Base-by-base conservation (phyloP, 352 stramenopile genomes). In the Globisporangium parvum region DNA sequence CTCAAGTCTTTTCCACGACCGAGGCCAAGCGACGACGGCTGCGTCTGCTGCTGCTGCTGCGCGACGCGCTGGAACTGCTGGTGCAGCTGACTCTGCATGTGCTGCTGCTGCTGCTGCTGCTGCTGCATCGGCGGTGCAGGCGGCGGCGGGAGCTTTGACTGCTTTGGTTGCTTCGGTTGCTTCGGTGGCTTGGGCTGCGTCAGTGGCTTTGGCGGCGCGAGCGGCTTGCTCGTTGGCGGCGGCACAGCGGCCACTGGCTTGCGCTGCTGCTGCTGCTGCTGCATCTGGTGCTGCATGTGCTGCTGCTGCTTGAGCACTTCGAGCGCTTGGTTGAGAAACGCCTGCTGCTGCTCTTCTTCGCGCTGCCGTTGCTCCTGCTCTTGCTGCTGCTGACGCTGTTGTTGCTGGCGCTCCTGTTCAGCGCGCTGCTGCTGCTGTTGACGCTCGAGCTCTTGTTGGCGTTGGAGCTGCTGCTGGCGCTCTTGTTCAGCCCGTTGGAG, bases 251-350 rank as follows among this genome's bases (percentile, higher is more conserved):
- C 31, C 31, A 37, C 31, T 14, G 31, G 10, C 31, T 37, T 37
- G 31, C 37, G 37, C 12, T 42, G 37, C 37, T 42, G 31, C 31
- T 37, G 31, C 31, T 42, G 12, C 12, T 41, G 37, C 10, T 41
- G 37, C 37, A 41, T 18, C 37, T 42, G 31, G 4, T 42, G 14
- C 14, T 28, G 55, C 14, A 35, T 28, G 18, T 37, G 33, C 23
- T 54, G 55, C 26, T 60, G 71, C 40, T 76, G 73, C 39, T 67
- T 80, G 26, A 78, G 41, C 31, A 69, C 65, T 60, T 79, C 72
- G 10, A 81, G 59, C 6, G 69, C 70, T 63, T 79, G 69, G 46
- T 77, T 66, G 20, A 77, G 60, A 44, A 80, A 75, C 12, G 63
- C 71, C 28, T 73, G 63, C 26, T 73, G 63, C 31, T 73, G 63